These are phyloP conservation scores for Suillus discolor DNA, from an alignment of 768 basidiomycete species.

Conservation along the genomic window DNA sequence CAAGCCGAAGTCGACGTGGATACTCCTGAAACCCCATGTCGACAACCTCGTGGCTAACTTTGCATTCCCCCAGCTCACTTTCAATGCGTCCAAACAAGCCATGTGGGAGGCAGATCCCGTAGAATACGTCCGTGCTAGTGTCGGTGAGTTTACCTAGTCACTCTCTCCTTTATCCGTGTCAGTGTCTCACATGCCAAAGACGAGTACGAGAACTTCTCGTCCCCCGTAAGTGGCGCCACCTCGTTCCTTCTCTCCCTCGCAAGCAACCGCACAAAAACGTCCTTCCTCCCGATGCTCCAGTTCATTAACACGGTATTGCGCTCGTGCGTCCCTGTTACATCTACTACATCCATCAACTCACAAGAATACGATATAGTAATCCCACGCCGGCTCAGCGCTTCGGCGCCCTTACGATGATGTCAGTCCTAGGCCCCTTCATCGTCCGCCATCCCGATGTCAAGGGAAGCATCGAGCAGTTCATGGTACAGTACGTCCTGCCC, in stretches of 20 bases:
- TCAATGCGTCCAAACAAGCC: conserved; percentile 65
- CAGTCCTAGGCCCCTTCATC: conserved; percentile 64
- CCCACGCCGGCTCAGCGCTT: conserved; percentile 68
- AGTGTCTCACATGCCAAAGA: conserved; percentile 45
- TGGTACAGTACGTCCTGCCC: conserved; percentile 72
- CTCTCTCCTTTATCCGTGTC: neutral
- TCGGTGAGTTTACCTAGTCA: conserved; percentile 50
- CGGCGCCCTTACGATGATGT: conserved; percentile 57
- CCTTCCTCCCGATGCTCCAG: conserved; percentile 77
- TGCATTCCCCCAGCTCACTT: conserved; percentile 85
- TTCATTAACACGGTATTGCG: conserved; percentile 77
- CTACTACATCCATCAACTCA: neutral
- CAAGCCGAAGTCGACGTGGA: conserved; percentile 93
- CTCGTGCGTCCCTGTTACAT: conserved; percentile 45
- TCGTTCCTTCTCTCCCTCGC: conserved; percentile 80
- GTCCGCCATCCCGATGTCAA: conserved; percentile 85
- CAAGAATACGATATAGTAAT: conserved; percentile 32
- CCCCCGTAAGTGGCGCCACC: conserved; percentile 77
- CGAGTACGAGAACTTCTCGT: conserved; percentile 78
- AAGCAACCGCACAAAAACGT: conserved; percentile 77
- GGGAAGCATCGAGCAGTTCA: conserved; percentile 74
- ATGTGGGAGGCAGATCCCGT: conserved; percentile 83
- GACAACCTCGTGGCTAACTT: conserved; percentile 77
- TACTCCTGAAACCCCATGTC: conserved; percentile 82
- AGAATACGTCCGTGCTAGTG: conserved; percentile 75